Conservation (phyloP, 2,329 filamentous ascomycete genomes). For the Lasiodiplodia gonubiensis region DNA sequence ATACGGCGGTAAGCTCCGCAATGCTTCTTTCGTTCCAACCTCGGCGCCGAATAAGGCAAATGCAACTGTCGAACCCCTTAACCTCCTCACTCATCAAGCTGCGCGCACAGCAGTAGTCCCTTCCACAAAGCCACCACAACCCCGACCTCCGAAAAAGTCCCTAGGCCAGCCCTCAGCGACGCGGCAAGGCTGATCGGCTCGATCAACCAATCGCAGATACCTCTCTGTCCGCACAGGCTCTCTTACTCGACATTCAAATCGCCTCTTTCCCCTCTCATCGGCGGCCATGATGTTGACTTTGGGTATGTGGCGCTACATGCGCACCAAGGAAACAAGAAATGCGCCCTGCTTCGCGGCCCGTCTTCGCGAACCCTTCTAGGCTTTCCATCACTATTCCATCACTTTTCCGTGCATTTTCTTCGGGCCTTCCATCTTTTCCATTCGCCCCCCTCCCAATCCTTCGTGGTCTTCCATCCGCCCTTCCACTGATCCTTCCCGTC, state of each 20-base stretch:
- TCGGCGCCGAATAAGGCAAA: not conserved
- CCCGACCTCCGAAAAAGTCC: not conserved
- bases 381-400: not conserved
- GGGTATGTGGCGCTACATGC: not conserved
- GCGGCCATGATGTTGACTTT: not conserved
- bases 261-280: not conserved
- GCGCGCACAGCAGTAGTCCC: not conserved
- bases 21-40: not conserved
- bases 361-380: not conserved
- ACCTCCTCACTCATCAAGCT: not conserved
- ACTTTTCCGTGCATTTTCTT: not conserved
- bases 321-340: not conserved
- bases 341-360: not conserved
- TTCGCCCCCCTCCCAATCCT: not conserved
- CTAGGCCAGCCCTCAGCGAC: not conserved
- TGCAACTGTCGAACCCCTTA: not conserved
- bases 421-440: not conserved
- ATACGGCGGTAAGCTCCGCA: not conserved
- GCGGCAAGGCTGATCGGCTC: not conserved
- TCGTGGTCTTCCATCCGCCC: not conserved
- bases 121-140: not conserved
- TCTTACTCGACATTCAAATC: not conserved
- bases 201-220: not conserved
- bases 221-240: not conserved
- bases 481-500: not conserved